These are phyloP conservation scores for Globisporangium cederbergense DNA, from an alignment of 352 stramenopile genomes.

Conservation along the genomic window DNA sequence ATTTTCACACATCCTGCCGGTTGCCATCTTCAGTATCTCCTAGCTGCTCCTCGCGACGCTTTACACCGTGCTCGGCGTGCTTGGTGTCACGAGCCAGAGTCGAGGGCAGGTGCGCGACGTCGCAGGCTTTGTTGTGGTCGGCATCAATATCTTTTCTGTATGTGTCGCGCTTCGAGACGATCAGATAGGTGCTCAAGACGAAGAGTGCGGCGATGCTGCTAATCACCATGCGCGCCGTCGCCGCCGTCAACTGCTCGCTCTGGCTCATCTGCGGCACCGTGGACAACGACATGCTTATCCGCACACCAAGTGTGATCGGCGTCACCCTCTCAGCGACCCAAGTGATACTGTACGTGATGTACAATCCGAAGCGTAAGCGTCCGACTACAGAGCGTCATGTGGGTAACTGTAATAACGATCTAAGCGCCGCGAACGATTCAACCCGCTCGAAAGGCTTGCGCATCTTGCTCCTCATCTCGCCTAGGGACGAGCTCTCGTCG, in stretches of 20 bases:
- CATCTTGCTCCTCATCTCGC: background rate
- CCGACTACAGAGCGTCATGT: background rate
- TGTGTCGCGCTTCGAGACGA: constrained; percentile 28
- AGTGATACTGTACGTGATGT: constrained; percentile 45
- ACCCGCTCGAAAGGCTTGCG: background rate
- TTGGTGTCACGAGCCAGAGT: constrained; percentile 27
- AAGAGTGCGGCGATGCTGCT: constrained; percentile 36
- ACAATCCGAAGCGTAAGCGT: constrained; percentile 14
- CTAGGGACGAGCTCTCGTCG: background rate
- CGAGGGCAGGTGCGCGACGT: constrained; percentile 11
- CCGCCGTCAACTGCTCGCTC: constrained; percentile 44
- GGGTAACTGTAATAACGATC: background rate
- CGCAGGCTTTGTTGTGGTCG: constrained; percentile 17
- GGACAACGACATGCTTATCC: constrained; percentile 40
- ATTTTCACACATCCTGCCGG: too few relatives aligned
- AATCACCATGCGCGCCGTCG: constrained; percentile 44
- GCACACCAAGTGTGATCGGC: constrained; percentile 37
- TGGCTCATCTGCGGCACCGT: constrained; percentile 51
- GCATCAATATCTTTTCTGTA: constrained; percentile 26
- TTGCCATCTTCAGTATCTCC: background rate
- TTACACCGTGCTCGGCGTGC: constrained; percentile 26
- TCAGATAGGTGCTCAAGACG: constrained; percentile 27
- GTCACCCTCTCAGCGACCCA: constrained; percentile 33
- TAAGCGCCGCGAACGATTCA: background rate
- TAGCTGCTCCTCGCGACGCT: constrained; percentile 13